A percentile compares a stretch with the other conserved stretches of the same genome.
Conservation (phyloP, 1,284 basidiomycete genomes). For the Cryptococcus hybrid region DNA sequence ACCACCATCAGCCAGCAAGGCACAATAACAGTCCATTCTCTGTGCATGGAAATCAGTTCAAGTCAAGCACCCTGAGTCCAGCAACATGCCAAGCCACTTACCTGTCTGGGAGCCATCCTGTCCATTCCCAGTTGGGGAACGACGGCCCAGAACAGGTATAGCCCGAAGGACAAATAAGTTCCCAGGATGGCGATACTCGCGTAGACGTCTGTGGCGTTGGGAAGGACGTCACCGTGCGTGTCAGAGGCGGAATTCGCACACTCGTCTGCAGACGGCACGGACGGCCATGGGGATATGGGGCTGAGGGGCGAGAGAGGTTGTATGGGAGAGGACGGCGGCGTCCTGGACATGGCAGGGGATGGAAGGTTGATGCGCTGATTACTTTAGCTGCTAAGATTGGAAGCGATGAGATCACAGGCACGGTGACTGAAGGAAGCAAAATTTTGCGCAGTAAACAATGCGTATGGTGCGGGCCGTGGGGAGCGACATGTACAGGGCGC, state of each 20-base stretch:
- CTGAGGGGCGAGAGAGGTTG: constrained; percentile 8
- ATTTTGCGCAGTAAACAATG: too few relatives aligned
- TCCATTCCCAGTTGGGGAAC: constrained; percentile 62
- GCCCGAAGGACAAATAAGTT: constrained; percentile 66
- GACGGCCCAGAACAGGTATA: constrained; percentile 68
- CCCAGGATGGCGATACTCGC: constrained; percentile 80
- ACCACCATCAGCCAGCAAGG: constrained; percentile 74
- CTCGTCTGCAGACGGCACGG: background rate
- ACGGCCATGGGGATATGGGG: constrained; percentile 16
- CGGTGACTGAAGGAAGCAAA: too few relatives aligned
- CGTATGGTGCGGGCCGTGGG: too few relatives aligned
- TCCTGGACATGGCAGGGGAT: too few relatives aligned
- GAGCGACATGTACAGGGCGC: too few relatives aligned
- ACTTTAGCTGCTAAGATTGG: too few relatives aligned
- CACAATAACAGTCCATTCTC: constrained; percentile 82
- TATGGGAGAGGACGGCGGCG: background rate
- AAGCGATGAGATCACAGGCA: too few relatives aligned
- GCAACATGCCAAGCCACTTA: constrained; percentile 42
- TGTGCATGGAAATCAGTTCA: constrained; percentile 32
- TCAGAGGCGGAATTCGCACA: background rate
- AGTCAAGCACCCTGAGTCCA: too few relatives aligned
- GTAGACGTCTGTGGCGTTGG: constrained; percentile 64
- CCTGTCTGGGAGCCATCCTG: constrained; percentile 81
- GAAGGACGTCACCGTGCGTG: constrained; percentile 10
- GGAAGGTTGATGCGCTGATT: too few relatives aligned